These are phyloP conservation scores for Chlorociboria aeruginascens DNA, from an alignment of 495 filamentous ascomycete genomes.

Conservation along the genomic window DNA sequence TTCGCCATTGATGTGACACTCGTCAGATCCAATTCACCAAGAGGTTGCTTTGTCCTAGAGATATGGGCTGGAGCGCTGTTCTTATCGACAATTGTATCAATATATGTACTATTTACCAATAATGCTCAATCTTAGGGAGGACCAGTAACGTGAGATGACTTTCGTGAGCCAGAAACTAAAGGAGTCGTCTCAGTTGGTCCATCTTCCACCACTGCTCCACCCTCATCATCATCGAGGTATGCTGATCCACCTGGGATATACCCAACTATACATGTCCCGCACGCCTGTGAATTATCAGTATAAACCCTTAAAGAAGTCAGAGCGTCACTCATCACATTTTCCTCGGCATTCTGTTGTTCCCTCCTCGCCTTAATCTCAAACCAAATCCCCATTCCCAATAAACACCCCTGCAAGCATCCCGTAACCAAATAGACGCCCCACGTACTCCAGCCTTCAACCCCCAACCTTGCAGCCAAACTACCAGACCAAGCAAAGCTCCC, in stretches of 20 bases:
- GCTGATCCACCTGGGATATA: constrained; percentile 1
- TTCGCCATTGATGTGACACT: no score
- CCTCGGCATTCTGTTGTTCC: neutral
- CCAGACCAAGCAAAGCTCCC: constrained; percentile 80
- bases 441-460: constrained; percentile 80
- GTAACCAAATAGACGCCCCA: constrained; percentile 86
- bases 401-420: constrained; percentile 70
- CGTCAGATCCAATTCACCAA: no score
- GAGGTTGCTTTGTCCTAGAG: no score
- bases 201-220: constrained; percentile 9
- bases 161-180: neutral
- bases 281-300: constrained; percentile 3
- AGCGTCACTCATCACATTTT: constrained; percentile 2
- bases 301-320: neutral
- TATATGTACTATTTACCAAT: no score
- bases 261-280: constrained; percentile 9
- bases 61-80: no score
- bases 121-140: no score
- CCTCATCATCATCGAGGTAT: constrained; percentile 17
- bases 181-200: constrained; percentile 11
- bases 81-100: no score
- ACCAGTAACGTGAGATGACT: no score
- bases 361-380: constrained; percentile 46
- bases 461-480: constrained; percentile 71
- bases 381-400: constrained; percentile 67